Base-by-base conservation (phyloP, 176 grass and related monocot species). In the Zoysia pacifica region DNA sequence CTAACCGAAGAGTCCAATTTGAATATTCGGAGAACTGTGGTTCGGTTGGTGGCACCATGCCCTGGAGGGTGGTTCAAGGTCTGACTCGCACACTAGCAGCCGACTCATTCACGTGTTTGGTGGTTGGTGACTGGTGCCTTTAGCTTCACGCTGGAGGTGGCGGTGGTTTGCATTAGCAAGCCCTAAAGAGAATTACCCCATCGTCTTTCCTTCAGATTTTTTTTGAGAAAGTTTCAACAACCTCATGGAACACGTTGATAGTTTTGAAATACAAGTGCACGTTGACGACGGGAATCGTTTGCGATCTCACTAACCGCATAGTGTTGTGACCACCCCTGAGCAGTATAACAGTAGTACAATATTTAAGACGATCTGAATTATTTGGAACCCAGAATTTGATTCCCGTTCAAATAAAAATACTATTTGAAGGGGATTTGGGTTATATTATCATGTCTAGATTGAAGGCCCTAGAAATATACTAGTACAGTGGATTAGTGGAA, bases 11-110 rank as follows among this genome's bases (percentile, higher is more conserved):
- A 49, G 6, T 9, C 48, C 45, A 47, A 47, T 47, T 47, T 47
- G 6, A 47, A 6, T 47, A 6, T 47, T 47, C 8, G 2, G 8
- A 49, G 11, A 9, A 48, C 4, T 48, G 2, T 9, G 48, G 46
- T 72, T 54, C 55, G 69, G 69, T 80, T 88, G 76, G 76, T 80
- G 63, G 70, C 53, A 4, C 79, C 54, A 70, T 62, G 54, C 53
- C 48, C 10, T 50, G 11, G 74, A 65, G 67, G 60, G 10, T 60
- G 36, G 62, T 46, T 69, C 42, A 48, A 53, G 52, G 42, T 59
- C 18, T 61, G 18, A 60, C 11, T 39, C 9, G 7, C 68, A 6
- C 20, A 61, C 19, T 35, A 62, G n/a, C 44, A 15, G 35, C 19
- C 8, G 7, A 18, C 38, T 77, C 48, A 2, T 5, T 56, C 20